These are phyloP conservation scores for Jatropha podagrica DNA, from an alignment of 441 rosid genomes.

Conservation along the genomic window DNA sequence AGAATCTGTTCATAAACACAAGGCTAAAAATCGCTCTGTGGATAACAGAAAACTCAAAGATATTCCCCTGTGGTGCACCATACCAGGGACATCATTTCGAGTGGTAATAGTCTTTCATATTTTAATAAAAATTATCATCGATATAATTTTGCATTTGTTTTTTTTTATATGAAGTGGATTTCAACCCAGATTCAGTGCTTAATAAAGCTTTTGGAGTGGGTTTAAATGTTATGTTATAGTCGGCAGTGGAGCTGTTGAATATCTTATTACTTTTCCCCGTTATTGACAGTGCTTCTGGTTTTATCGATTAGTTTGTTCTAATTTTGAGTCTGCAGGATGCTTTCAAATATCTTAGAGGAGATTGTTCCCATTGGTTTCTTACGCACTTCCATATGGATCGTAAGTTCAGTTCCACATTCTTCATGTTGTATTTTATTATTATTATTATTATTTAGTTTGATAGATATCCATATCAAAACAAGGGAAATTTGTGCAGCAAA, in stretches of 20 bases:
- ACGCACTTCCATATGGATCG: slow-evolving; percentile 98
- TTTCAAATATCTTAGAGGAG: slow-evolving; percentile 85
- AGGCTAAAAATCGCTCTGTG: slow-evolving; percentile 31
- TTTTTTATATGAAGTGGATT: not conserved
- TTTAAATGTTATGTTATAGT: not conserved
- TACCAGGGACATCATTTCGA: slow-evolving; percentile 85
- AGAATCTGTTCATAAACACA: slow-evolving; percentile 37
- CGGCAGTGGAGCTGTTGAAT: not conserved
- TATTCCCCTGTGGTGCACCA: slow-evolving; percentile 73
- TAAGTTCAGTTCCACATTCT: slow-evolving; percentile 43
- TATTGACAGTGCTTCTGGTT: slow-evolving; percentile 12
- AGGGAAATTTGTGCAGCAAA: not conserved
- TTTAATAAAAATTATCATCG: not conserved
- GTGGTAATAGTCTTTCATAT: slow-evolving; percentile 55
- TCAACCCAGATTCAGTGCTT: slow-evolving; percentile 8
- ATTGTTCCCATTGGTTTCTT: slow-evolving; percentile 96
- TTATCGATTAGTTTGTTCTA: slow-evolving; percentile 24
- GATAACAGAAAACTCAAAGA: slow-evolving; percentile 53
- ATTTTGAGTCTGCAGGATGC: slow-evolving; percentile 71
- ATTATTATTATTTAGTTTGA: not conserved
- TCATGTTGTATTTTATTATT: not conserved
- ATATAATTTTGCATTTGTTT: not conserved
- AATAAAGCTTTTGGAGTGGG: not conserved
- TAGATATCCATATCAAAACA: not conserved
- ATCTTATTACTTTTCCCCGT: not conserved